Percentiles rank a stretch among this genome's conserved stretches.
These are phyloP conservation scores for Chrysanthemum seticuspe DNA, from an alignment of 129 eudicot species.

Conservation along the genomic window DNA sequence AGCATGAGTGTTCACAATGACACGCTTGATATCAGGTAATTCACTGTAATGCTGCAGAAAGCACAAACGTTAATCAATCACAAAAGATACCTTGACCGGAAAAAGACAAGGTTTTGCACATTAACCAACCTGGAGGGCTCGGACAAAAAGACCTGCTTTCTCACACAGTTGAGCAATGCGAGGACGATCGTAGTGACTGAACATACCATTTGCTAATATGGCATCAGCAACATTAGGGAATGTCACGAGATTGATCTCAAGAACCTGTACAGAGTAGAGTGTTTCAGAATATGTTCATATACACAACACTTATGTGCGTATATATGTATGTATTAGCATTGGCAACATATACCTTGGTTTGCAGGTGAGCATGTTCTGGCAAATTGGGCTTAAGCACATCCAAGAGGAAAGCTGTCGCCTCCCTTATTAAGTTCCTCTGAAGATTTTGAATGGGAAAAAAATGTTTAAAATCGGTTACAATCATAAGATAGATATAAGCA, in stretches of 20 bases:
- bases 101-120: neutral
- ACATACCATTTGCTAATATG: constrained; percentile 95
- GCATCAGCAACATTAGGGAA: constrained; percentile 99
- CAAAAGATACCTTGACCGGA: neutral
- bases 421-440: constrained; percentile 98
- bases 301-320: too few relatives aligned
- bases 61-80: constrained; percentile 11
- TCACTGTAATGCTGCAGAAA: constrained; percentile 80
- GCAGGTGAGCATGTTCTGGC: constrained; percentile 88
- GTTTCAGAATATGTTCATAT: neutral
- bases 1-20: constrained; percentile 97
- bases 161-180: constrained; percentile 98
- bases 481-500: neutral
- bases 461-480: neutral
- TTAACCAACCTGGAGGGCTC: constrained; percentile 82
- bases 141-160: constrained; percentile 91
- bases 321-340: constrained; percentile 1
- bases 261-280: constrained; percentile 49
- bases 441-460: constrained; percentile 2
- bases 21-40: constrained; percentile 91
- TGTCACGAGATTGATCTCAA: constrained; percentile 96
- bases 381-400: constrained; percentile 93
- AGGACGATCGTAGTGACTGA: constrained; percentile 94
- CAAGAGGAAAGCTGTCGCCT: constrained; percentile 93
- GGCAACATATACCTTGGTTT: constrained; percentile 63